These are phyloP conservation scores for Blastomyces emzantsi DNA, from an alignment of 2,329 filamentous ascomycete genomes.

Conservation along the genomic window DNA sequence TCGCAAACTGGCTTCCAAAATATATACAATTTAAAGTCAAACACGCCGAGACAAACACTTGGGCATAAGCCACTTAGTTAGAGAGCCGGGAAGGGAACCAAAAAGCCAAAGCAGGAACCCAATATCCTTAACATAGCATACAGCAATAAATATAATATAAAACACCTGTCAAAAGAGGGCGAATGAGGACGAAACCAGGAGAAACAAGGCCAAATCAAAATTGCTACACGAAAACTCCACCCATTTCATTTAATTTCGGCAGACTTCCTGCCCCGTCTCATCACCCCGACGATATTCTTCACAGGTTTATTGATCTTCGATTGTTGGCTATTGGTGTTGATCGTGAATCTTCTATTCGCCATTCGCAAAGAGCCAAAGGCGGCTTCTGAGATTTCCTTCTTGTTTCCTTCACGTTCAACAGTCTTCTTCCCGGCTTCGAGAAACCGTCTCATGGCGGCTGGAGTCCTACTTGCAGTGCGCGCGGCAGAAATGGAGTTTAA, in stretches of 20 bases:
- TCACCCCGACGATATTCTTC: background rate
- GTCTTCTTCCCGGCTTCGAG: conserved; percentile 8
- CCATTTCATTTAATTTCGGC: background rate
- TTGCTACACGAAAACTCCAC: no score
- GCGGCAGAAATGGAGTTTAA: conserved; percentile 14
- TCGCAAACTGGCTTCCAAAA: background rate
- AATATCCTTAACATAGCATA: background rate
- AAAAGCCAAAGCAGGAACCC: background rate
- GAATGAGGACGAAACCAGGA: background rate
- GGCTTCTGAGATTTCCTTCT: background rate
- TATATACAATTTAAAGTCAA: background rate
- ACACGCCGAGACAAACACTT: background rate
- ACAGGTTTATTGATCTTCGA: background rate
- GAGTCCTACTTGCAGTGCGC: conserved; percentile 11
- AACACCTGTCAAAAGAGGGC: background rate
- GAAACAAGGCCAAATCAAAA: no score
- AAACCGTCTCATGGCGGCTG: conserved; percentile 13
- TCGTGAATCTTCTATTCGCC: background rate
- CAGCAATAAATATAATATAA: background rate
- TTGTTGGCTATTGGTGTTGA: background rate
- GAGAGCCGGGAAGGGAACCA: background rate
- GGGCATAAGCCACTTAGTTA: background rate
- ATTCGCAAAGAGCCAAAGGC: no score
- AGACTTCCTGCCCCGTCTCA: background rate
- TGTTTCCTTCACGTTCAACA: background rate